phyloP scores from a whole-genome alignment of 2,329 filamentous ascomycete genomes.

The Clarireedia monteithiana region DNA sequence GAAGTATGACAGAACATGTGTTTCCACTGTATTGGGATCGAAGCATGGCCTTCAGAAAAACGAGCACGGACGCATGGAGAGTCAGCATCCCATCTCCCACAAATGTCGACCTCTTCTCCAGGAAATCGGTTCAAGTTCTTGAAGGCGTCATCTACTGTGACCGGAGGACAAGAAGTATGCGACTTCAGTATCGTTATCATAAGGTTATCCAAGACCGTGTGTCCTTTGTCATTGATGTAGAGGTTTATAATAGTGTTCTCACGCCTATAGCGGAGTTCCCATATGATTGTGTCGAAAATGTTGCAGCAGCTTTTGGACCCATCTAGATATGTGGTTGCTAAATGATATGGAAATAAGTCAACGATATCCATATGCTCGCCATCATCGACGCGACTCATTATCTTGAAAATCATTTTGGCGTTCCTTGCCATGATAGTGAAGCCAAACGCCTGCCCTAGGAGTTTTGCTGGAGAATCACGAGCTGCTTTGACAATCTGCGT shows the following conservation, averaged over 20 bases:
- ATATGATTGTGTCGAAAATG: neutral
- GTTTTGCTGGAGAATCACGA: neutral
- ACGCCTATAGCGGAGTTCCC: neutral
- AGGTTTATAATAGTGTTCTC: neutral
- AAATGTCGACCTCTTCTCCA: neutral
- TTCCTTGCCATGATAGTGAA: neutral
- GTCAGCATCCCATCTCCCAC: neutral
- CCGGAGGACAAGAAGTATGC: neutral
- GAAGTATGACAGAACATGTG: neutral
- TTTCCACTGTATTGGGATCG: neutral
- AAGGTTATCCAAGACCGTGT: neutral
- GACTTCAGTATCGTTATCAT: neutral
- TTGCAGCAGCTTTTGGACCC: neutral
- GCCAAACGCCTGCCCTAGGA: too few relatives aligned
- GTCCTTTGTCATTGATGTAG: neutral
- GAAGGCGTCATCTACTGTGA: neutral
- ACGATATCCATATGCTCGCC: neutral
- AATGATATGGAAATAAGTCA: neutral
- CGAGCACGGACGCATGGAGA: neutral
- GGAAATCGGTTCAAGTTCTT: neutral
- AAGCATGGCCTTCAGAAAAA: neutral
- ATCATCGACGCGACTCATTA: fast-evolving
- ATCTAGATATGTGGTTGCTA: neutral
- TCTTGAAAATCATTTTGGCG: fast-evolving
- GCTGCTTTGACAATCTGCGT: neutral